Evolutionary conservation across 2,329 filamentous ascomycete genomes (phyloP), one percentile per base, ranked within the genome.

Genomic region (Sphaerulina musiva): DNA sequence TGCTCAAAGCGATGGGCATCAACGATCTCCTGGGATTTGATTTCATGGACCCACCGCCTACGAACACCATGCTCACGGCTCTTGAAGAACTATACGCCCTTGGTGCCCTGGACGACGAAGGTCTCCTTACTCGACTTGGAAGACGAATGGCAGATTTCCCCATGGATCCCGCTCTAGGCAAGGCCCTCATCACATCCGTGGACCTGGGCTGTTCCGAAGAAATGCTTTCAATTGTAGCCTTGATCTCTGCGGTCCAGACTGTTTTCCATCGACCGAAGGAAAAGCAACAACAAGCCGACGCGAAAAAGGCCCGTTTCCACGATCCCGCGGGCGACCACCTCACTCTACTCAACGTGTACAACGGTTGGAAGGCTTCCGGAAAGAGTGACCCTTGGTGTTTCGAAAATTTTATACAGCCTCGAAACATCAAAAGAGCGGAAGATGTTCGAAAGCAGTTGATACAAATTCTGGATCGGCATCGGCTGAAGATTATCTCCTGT

Each of bases 1-100:
- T 96, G 87, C 80, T 98, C 48, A 98, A 98, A 70, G 93, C 93
- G 0, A 97, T 98, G 90, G 93, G 95, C 2, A 97, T 98, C 71
- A 97, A 98, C 67, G 93, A 98, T 68, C 77, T 98, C 1, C 79
- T 98, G 10, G 90, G 95, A 68, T 98, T 98, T 66, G 92, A 97
- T 72, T 98, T 98, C 66, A 97, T 98, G 92, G 93, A 98, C 66
- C 91, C 93, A 0, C 93, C 93, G 0, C 93, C 93, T 0, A 93
- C 93, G 31, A 96, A 97, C 66, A 97, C 93, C 10, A 96, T 97
- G 89, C 80, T 98, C 59, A 95, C 90, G 47, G 93, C 93, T 0
- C 76, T 98, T 3, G 95, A 98, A 72, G 93, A 97, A 68, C 78
- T 98, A 0, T 98, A 98, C 67, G 89, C 90, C 0, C 76, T 98